Base-by-base conservation (phyloP, 2,329 filamentous ascomycete genomes). In the Tolypocladium pustulatum region DNA sequence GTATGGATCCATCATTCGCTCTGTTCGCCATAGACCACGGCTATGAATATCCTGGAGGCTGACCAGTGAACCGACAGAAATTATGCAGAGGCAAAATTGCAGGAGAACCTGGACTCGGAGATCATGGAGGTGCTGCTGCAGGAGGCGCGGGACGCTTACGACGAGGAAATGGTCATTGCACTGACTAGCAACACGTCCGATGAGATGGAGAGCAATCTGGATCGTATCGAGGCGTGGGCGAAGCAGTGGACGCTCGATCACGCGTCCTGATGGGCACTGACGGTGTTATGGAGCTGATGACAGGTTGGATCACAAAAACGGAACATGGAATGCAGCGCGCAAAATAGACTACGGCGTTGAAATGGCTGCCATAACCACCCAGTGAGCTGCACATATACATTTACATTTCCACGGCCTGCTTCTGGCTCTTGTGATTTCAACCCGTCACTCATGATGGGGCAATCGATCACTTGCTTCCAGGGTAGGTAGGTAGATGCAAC, bases 41-140 rank as follows among this genome's bases (percentile, higher is more conserved):
- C 15, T 13, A 13, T 13, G 41, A 15, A 1, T 2, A 0, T 46
- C 5, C 2, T 10, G 4, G 32, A 5, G 38, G n/a, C 53, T 34
- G 25, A 54, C n/a, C n/a, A n/a, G 41, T 9, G 17, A 9, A 53
- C 15, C 6, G 6, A 27, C 43, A 89, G 88, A 64, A 88, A 90
- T 62, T 97, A 97, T 72, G 81, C 84, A 61, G 90, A 94, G 69
- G 81, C 82, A 62, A 99, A 99, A 73, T 78, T 99, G 51, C 90
- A 97, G 72, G 94, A 97, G 73, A 99, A 99, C 70, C 78, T 99
- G 61, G 94, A 99, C 73, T 89, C 90, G 36, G 94, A 99, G 76
- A 97, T 99, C 69, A 97, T 99, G 87, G 89, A 96, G 69, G 90
- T 97, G 32, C 77, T 99, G 58, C 78, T 96, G 25, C 88, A 96